phyloP scores from a whole-genome alignment of 176 grass and related monocot species.

The Guadua angustifolia region DNA sequence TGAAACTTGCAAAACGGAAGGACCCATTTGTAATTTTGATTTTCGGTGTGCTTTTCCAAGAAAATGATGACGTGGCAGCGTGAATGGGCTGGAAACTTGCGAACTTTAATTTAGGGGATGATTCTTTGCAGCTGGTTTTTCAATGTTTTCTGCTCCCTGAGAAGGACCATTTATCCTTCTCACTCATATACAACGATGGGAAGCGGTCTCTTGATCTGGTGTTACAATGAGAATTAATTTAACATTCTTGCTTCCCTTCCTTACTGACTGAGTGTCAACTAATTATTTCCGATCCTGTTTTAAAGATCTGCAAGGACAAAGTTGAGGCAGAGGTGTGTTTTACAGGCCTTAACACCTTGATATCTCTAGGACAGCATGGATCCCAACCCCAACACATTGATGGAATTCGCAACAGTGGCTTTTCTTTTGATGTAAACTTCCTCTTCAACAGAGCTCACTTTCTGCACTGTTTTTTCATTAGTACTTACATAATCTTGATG shows the following conservation, averaged over 20 bases:
- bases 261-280: conserved; percentile 6
- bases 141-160: conserved; percentile 90
- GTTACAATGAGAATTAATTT: background rate
- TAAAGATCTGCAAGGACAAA: conserved; percentile 97
- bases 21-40: no score
- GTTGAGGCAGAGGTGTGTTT: conserved; percentile 79
- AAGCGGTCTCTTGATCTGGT: conserved; percentile 98
- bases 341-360: conserved; percentile 70
- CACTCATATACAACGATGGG: conserved; percentile 83
- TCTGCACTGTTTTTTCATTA: background rate
- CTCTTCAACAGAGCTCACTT: conserved; percentile 26
- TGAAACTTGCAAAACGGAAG: no score
- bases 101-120: no score
- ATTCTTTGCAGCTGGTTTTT: conserved; percentile 78
- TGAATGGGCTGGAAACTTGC: no score
- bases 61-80: no score
- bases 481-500: background rate
- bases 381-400: conserved; percentile 47
- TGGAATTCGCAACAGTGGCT: conserved; percentile 44
- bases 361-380: conserved; percentile 63
- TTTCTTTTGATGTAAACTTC: conserved; percentile 67
- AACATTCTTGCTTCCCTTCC: conserved; percentile 13
- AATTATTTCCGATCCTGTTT: conserved; percentile 26
- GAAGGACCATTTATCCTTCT: conserved; percentile 94
- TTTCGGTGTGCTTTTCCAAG: no score